phyloP scores from a whole-genome alignment of 1,284 basidiomycete genomes.

The Anthracocystis panici-leucophaei region DNA sequence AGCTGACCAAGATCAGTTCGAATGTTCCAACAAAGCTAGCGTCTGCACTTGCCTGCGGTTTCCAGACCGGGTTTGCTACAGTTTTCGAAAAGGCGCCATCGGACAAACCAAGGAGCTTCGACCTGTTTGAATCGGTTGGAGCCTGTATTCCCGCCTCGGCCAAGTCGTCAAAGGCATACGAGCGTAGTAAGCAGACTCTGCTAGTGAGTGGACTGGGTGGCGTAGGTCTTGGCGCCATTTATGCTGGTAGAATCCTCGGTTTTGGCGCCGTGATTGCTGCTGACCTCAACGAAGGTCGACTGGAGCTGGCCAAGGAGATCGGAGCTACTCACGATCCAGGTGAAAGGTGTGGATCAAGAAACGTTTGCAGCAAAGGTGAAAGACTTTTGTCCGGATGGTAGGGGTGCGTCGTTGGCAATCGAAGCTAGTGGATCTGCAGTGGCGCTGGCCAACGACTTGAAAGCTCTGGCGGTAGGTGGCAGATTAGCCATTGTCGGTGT shows the following conservation, averaged over 20 bases:
- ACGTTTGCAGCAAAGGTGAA: constrained; percentile 30
- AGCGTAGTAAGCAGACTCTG: constrained; percentile 32
- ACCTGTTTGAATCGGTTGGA: constrained; percentile 20
- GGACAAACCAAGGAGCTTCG: constrained; percentile 20
- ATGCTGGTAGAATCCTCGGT: constrained; percentile 23
- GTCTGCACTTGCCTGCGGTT: constrained; percentile 29
- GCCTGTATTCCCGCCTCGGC: constrained; percentile 9
- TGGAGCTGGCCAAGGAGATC: constrained; percentile 27
- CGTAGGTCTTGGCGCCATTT: constrained; percentile 31
- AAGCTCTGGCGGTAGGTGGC: constrained; percentile 25
- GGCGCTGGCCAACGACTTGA: constrained; percentile 19
- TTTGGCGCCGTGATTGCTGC: constrained; percentile 25
- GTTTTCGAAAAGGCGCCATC: constrained; percentile 35
- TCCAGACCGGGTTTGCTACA: constrained; percentile 36
- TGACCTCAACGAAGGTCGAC: constrained; percentile 27
- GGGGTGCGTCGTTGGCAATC: constrained; percentile 25
- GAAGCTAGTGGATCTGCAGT: constrained; percentile 23
- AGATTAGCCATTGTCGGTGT: constrained; percentile 17
- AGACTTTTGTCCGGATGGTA: constrained; percentile 21
- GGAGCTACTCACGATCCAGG: constrained; percentile 31
- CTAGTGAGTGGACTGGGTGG: constrained; percentile 29
- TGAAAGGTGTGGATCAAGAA: constrained; percentile 11
- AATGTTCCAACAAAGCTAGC: constrained; percentile 28
- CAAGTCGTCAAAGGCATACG: constrained; percentile 7
- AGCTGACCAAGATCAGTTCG: constrained; percentile 35